phyloP scores from a whole-genome alignment of 2,329 filamentous ascomycete genomes.

The Penicillium carneum region DNA sequence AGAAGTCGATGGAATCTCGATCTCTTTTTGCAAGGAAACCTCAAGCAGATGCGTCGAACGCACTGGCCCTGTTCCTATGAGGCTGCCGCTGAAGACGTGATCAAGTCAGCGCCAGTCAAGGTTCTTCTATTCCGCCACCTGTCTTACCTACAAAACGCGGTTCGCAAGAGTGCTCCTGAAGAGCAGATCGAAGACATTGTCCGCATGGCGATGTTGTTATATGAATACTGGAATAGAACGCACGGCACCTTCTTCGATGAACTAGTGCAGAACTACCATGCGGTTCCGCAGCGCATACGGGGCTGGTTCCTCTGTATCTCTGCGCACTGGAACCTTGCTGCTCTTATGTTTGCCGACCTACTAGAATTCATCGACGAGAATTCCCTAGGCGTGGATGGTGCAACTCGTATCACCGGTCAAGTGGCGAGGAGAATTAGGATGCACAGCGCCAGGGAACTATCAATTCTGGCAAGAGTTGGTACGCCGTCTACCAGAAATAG shows the following conservation, averaged over 20 bases:
- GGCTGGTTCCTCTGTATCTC: constrained; percentile 10
- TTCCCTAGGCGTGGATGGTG: background rate
- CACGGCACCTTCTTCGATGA: background rate
- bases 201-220: background rate
- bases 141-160: background rate
- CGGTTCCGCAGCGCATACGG: background rate
- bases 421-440: background rate
- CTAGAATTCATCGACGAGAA: constrained; percentile 3
- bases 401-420: background rate
- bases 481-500: background rate
- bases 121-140: constrained; percentile 2
- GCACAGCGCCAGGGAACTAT: background rate
- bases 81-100: background rate
- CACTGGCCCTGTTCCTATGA: constrained; percentile 6
- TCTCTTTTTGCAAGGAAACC: background rate
- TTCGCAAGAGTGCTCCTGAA: background rate
- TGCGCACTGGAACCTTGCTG: constrained; percentile 4
- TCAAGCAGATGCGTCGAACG: background rate
- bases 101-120: background rate
- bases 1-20: background rate
- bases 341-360: background rate
- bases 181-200: background rate
- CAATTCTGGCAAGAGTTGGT: background rate
- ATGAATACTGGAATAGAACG: constrained; percentile 7
- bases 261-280: background rate